Base-by-base conservation (phyloP, 1,139 yeast species). In the Hyphopichia fennica region DNA sequence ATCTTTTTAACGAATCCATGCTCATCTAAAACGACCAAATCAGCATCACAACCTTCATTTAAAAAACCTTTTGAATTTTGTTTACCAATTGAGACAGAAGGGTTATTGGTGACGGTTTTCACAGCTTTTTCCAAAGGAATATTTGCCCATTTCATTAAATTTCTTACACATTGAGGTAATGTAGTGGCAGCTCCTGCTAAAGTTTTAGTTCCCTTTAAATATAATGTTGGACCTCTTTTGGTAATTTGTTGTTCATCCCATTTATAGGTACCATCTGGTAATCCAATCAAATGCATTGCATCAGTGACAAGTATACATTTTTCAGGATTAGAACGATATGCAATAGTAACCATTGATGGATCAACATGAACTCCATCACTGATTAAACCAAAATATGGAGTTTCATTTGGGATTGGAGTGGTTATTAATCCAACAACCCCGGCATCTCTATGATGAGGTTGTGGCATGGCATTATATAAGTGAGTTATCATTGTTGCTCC, bases 401-500 rank as follows among this genome's bases (percentile, higher is more conserved):
- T 58, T 14, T 61, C 49, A 31, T 57, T 49, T 38, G 67, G 50
- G 42, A 48, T 47, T 3, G 78, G 77, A 10, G 68, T 64, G 22
- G 75, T 74, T 28, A 80, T 67, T 36, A 81, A 64, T 4, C 86
- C 86, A 29, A 79, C 69, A 15, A 80, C 75, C 13, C 86, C 85
- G 9, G 79, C 80, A 40, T 79, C 77, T 52, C 87, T 65, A 52
- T 81, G 85, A 52, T 79, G 85, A 2, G 82, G 83, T 54, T 77
- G 83, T 2, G 84, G 82, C 87, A 81, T 81, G 50, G 87, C 87
- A 52, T 81, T 81, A 60, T 77, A 81, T 46, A 81, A 68, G 53
- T 81, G 87, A 5, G 87, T 81, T 40, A 81, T 67, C 84, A 81
- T 79, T 23, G 75, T 58, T 18, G 83, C 82, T 23, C 86, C 86